Evolutionary conservation across 2,329 filamentous ascomycete genomes (phyloP), one percentile per base, ranked within the genome.

Genomic region (Tolypocladium guangdongense): DNA sequence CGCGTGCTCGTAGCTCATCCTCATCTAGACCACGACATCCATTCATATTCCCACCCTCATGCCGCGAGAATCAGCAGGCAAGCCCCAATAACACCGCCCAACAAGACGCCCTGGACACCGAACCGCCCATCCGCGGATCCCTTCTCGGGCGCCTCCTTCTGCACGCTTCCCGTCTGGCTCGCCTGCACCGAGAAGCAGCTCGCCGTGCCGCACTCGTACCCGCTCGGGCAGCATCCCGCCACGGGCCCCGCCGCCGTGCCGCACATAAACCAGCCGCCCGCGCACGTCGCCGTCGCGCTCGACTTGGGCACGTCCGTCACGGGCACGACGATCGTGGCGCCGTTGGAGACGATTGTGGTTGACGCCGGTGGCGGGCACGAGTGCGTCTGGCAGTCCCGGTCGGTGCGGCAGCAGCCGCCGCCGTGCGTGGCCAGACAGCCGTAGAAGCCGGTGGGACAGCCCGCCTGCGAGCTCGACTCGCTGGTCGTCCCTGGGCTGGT

Each of bases 381-480:
- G 0, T 87, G 88, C 0, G 84, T 86, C 55, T 86, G 81, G 70
- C 92, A 97, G 70, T 95, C 81, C 22, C 91, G 82, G 2, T 90
- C 91, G 0, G 89, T 90, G 54, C 87, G 87, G 71, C 92, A 97
- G 73, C 92, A 97, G 2, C 80, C 80, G 22, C 90, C 90, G 16
- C 88, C 90, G 55, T 91, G 89, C 55, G 84, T 83, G 2, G 92
- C 92, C 2, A 85, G 81, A 69, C 92, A 97, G 50, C 89, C 86
- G 68, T 97, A 97, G 74, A 91, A 97, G 2, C 91, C 91, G 0
- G 86, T 91, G 0, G 92, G 92, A 62, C 92, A 97, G 61, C 69
- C 69, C 7, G 63, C 63, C 54, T 71, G 69, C 12, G 68, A 69
- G 38, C 24, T 32, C 1, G 73, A 65, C 14, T 74, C 67, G 57